These are phyloP conservation scores for Mucor sp. DNA, from an alignment of 371 early-diverging fungal species.

Conservation along the genomic window DNA sequence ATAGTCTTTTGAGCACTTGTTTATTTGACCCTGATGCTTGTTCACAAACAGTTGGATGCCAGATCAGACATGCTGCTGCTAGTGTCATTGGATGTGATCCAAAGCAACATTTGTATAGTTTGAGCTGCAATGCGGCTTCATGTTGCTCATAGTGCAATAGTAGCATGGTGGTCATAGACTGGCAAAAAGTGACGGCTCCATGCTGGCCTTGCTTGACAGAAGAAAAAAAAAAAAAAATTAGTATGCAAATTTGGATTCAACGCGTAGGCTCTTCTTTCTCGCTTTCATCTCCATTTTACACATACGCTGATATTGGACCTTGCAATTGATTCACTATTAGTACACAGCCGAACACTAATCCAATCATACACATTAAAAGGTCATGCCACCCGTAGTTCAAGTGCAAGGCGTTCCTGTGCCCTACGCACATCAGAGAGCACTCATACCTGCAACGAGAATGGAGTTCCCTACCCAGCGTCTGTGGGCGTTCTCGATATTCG, in stretches of 20 bases:
- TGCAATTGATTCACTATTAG: neutral
- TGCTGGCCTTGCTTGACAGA: too few relatives aligned
- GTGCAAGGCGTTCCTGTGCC: conserved; percentile 8
- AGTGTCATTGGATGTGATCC: too few relatives aligned
- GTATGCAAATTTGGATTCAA: neutral
- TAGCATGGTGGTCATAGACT: too few relatives aligned
- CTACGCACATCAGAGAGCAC: conserved; percentile 27
- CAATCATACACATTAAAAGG: neutral
- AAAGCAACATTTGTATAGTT: too few relatives aligned
- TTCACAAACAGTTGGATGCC: too few relatives aligned
- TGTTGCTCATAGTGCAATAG: too few relatives aligned
- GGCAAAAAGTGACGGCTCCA: neutral
- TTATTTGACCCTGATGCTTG: too few relatives aligned
- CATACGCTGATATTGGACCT: neutral
- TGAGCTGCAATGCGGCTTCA: too few relatives aligned
- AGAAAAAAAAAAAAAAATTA: conserved; percentile 1
- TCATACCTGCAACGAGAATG: conserved; percentile 39
- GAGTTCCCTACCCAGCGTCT: conserved; percentile 51
- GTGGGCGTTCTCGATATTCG: conserved; percentile 41
- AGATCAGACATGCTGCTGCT: too few relatives aligned
- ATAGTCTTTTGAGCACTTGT: too few relatives aligned
- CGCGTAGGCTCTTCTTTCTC: conserved; percentile 3
- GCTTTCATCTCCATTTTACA: neutral
- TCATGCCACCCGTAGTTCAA: conserved; percentile 10
- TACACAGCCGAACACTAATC: neutral